Evolutionary conservation across 345 rosid genomes (phyloP), one percentile per base, ranked within the genome.

Genomic region (Bruguiera gymnorhiza): DNA sequence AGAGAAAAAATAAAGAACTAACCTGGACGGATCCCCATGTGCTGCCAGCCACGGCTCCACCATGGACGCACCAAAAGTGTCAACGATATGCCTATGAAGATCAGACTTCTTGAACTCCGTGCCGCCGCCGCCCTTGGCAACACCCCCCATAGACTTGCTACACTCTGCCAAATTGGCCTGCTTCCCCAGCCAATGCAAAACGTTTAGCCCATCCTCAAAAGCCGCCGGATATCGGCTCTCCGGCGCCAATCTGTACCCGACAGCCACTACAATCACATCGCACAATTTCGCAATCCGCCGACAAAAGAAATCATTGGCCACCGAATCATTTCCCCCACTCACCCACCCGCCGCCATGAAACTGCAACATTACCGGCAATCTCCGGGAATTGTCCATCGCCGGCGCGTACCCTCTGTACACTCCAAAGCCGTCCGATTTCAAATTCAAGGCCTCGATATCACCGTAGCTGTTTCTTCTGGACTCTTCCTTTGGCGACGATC

Each of bases 341-440:
- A 95, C 96, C 97, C 97, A 92, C 9, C 97, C 97, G 0, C 99
- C 99, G 30, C 98, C 97, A 31, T 95, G 97, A 31, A 92, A 95
- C 84, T 95, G 98, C 83, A 95, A 46, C 83, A 92, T 83, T 37
- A 95, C 79, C 26, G 96, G 97, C 56, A 95, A 75, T 68, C 82
- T 87, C 71, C 88, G 66, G 19, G 71, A 76, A 8, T 84, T 83
- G 15, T 73, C 81, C 43, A 70, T 54, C 58, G 66, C 21, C 6
- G 98, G 98, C 6, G 88, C 61, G 75, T 93, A 93, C 8, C 98
- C 98, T 63, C 87, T 73, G 57, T 93, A 93, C 51, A 27, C 83
- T 26, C 83, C 85, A 24, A 27, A 39, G 3, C 70, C 74, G 23
- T 69, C 76, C 52, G 93, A 79, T 82, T 79, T 87, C 71, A 80